A percentile compares a stretch with the other conserved stretches of the same genome.
phyloP scores from a whole-genome alignment of 345 rosid genomes.

The Camelina neglecta region DNA sequence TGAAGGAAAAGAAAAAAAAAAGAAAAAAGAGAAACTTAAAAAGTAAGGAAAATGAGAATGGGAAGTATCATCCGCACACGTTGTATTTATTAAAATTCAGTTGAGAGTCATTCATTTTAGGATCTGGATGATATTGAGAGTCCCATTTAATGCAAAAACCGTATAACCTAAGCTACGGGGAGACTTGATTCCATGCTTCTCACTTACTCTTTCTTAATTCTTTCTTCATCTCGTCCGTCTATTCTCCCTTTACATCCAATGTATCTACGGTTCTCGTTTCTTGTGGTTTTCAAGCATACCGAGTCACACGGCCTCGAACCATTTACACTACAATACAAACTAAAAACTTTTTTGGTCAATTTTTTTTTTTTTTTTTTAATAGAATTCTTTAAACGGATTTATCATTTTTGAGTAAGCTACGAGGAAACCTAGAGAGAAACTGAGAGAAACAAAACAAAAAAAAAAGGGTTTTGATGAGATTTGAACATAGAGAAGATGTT shows the following conservation, averaged over 20 bases:
- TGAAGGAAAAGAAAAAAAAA: background rate
- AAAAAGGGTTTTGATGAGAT: conserved; percentile 42
- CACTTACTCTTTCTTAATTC: conserved; percentile 20
- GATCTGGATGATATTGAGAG: conserved; percentile 43
- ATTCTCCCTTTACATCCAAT: background rate
- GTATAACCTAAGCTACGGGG: conserved; percentile 41
- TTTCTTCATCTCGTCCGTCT: conserved; percentile 34
- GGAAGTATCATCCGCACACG: conserved; percentile 13
- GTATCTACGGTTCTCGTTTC: conserved; percentile 13
- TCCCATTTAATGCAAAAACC: conserved; percentile 40
- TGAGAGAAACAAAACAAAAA: background rate
- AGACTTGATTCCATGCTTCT: conserved; percentile 29
- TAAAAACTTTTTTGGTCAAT: conserved; percentile 17
- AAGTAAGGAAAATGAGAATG: conserved; percentile 11
- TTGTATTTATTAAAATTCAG: background rate
- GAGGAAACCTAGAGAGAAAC: conserved; percentile 33
- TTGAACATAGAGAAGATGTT: conserved; percentile 36
- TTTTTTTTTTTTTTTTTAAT: background rate
- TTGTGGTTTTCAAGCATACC: conserved; percentile 31
- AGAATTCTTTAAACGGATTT: conserved; percentile 12
- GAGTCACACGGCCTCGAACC: conserved; percentile 41
- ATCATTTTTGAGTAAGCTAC: conserved; percentile 23
- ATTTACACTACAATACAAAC: conserved; percentile 11
- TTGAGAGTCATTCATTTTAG: conserved; percentile 3
- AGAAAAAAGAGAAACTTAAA: background rate